Percentiles rank a stretch among this genome's conserved stretches.
Evolutionary conservation across 164 flowering plant species (phyloP).

Genomic region (Umbellularia californica): DNA sequence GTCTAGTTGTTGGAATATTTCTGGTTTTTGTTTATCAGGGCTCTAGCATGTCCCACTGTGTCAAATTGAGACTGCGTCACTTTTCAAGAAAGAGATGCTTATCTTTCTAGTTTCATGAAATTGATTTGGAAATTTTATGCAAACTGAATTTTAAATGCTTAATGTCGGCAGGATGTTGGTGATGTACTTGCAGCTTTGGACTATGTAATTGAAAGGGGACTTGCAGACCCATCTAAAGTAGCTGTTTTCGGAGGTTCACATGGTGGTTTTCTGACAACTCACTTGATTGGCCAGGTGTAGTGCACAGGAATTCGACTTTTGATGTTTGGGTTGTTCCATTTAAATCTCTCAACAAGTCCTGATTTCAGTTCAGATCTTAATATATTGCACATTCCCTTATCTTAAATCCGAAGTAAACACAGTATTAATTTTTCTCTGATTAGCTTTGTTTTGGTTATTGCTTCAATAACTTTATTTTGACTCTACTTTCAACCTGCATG

Average conservation of each 20-base stretch:
- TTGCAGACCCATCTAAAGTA: constrained; percentile 72
- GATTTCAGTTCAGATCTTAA: background rate
- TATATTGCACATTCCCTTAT: too few species aligned
- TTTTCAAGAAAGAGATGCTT: too few species aligned
- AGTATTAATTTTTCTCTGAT: too few species aligned
- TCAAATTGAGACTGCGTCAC: too few species aligned
- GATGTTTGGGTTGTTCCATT: background rate
- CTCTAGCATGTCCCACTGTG: too few species aligned
- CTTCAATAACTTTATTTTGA: too few species aligned
- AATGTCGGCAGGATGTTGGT: constrained; percentile 67
- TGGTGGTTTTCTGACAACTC: constrained; percentile 95
- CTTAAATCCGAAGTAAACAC: too few species aligned
- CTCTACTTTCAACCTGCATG: too few species aligned
- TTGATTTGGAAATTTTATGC: constrained; percentile 1
- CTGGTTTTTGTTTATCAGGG: too few species aligned
- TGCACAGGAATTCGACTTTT: background rate
- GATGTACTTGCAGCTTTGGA: constrained; percentile 89
- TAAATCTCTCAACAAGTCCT: background rate
- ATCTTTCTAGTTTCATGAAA: background rate
- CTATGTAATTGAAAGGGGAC: constrained; percentile 59
- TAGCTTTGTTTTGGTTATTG: too few species aligned
- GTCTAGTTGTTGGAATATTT: too few species aligned
- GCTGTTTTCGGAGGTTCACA: constrained; percentile 92
- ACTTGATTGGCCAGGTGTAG: constrained; percentile 94
- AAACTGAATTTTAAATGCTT: constrained; percentile 5